Evolutionary conservation across 2,329 filamentous ascomycete species (phyloP).

Genomic region (Ceratocystis harringtonii): DNA sequence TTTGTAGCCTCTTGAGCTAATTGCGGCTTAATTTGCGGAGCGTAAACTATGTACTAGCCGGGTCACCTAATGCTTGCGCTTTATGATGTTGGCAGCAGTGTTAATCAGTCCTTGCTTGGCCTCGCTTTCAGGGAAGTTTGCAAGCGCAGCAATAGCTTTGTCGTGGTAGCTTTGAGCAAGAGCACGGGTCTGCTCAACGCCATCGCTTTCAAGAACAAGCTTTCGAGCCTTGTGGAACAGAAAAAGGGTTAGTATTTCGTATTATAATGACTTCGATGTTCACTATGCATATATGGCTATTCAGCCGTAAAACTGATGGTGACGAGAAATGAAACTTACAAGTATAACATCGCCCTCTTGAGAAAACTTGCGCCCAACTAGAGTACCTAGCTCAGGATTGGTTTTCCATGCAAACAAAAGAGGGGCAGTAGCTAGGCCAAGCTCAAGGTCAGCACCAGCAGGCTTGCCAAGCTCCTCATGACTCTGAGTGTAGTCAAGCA

Average conservation of each 20-base stretch:
- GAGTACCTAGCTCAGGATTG: slow-evolving; percentile 63
- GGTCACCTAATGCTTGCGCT: slow-evolving; percentile 57
- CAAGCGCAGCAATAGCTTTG: slow-evolving; percentile 73
- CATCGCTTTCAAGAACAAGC: slow-evolving; percentile 67
- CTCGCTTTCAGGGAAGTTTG: slow-evolving; percentile 77
- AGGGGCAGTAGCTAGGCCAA: slow-evolving; percentile 86
- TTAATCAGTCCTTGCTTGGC: slow-evolving; percentile 83
- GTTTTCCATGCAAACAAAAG: slow-evolving; percentile 92
- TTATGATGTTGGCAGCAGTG: slow-evolving; percentile 86
- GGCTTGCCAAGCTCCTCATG: slow-evolving; percentile 83
- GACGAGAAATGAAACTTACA: slow-evolving; percentile 38
- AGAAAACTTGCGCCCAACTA: slow-evolving; percentile 85
- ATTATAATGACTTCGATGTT: background rate
- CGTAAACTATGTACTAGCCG: background rate
- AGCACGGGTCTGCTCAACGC: slow-evolving; percentile 80
- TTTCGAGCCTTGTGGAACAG: slow-evolving; percentile 60
- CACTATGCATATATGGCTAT: background rate
- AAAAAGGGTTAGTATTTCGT: slow-evolving; percentile 16
- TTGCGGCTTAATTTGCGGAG: background rate
- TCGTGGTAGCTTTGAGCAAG: slow-evolving; percentile 83
- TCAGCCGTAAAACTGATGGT: background rate
- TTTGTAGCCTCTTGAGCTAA: background rate
- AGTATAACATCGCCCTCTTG: slow-evolving; percentile 67
- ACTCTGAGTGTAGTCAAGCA: slow-evolving; percentile 88
- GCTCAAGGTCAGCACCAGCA: slow-evolving; percentile 80